Percentiles rank a stretch among this genome's conserved stretches.
These are phyloP conservation scores for Nannochloropsis oceanica DNA, from an alignment of 108 stramenopile species.

Conservation along the genomic window DNA sequence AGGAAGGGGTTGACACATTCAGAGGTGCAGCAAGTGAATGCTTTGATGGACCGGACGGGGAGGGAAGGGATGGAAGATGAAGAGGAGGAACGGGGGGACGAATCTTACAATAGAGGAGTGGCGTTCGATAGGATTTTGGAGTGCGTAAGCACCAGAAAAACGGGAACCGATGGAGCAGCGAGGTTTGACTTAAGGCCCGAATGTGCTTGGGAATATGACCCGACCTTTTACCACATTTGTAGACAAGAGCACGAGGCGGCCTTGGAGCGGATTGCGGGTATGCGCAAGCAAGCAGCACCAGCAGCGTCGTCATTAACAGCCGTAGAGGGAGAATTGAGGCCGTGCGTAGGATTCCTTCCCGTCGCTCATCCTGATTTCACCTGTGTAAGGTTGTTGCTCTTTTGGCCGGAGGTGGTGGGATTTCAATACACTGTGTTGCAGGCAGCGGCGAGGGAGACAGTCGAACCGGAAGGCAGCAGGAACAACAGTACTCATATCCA, in stretches of 20 bases:
- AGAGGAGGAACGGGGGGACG: not conserved
- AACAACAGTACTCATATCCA: not conserved
- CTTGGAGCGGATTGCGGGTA: not conserved
- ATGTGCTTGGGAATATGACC: not conserved
- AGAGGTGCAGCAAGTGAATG: not conserved
- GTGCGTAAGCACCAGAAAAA: not conserved
- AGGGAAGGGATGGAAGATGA: not conserved
- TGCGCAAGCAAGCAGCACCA: not conserved
- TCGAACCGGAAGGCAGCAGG: no score
- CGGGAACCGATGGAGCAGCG: not conserved
- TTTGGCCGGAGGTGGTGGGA: not conserved
- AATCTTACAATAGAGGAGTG: not conserved
- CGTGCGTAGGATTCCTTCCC: not conserved
- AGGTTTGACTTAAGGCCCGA: not conserved
- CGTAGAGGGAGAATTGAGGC: not conserved
- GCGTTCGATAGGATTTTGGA: not conserved
- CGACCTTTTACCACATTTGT: not conserved
- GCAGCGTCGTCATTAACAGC: no score
- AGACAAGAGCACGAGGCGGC: not conserved
- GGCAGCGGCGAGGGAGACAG: not conserved
- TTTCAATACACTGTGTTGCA: not conserved
- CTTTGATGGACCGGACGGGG: not conserved
- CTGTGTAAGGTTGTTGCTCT: not conserved
- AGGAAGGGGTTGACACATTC: not conserved
- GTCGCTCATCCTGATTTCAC: not conserved